A percentile compares a stretch with the other conserved stretches of the same genome.
Conservation (phyloP, 352 stramenopile species). For the Globisporangium ultimum region DNA sequence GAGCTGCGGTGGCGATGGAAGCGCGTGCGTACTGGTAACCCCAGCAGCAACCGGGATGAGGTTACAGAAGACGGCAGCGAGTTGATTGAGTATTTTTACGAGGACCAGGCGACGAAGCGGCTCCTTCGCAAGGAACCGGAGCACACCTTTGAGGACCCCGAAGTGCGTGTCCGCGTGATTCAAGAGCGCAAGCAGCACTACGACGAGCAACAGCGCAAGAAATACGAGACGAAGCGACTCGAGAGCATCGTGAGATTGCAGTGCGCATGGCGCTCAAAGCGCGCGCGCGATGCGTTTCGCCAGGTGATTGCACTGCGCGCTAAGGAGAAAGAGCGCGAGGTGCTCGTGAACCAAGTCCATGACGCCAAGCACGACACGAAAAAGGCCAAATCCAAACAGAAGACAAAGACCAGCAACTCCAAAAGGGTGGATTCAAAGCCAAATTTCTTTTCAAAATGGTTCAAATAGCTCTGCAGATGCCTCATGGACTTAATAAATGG, state of each 20-base stretch:
- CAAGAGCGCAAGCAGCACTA: conserved; percentile 34
- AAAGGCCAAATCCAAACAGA: conserved; percentile 7
- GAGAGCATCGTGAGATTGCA: conserved; percentile 60
- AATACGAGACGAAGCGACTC: conserved; percentile 48
- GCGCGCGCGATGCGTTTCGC: conserved; percentile 50
- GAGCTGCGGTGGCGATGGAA: conserved; percentile 18
- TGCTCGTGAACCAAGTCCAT: conserved; percentile 20
- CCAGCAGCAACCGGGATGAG: not conserved
- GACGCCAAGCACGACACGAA: conserved; percentile 15
- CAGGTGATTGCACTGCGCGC: conserved; percentile 52
- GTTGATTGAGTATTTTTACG: conserved; percentile 43
- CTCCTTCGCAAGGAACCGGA: conserved; percentile 30
- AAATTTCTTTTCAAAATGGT: conserved; percentile 15
- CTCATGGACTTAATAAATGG: too few relatives aligned
- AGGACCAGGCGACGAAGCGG: conserved; percentile 50
- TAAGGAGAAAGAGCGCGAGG: conserved; percentile 64
- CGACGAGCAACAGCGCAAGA: conserved; percentile 20
- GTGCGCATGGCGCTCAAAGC: conserved; percentile 73
- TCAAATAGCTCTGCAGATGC: not conserved
- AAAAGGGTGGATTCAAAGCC: not conserved
- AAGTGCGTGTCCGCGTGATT: conserved; percentile 36
- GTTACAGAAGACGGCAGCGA: conserved; percentile 8
- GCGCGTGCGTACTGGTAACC: not conserved
- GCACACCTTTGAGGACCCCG: conserved; percentile 21
- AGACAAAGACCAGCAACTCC: not conserved